phyloP scores from a whole-genome alignment of 148 eudicot species.

The Persicaria maculosa region DNA sequence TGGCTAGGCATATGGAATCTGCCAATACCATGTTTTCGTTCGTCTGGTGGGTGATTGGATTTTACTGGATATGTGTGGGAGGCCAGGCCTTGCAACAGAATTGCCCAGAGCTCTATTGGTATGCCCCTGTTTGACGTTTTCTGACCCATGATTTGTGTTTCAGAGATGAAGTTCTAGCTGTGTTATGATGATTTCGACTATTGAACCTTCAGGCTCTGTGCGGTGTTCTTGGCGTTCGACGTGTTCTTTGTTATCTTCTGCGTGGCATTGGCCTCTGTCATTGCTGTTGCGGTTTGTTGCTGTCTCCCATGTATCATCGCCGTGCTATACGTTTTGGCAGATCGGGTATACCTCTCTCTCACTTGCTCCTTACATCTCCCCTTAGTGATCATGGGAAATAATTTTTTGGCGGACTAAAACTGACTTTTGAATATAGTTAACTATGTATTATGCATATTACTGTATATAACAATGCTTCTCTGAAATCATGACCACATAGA shows the following conservation, averaged over 20 bases:
- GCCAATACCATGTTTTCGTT: slow-evolving; percentile 79
- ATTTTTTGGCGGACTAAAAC: not conserved
- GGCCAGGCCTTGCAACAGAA: slow-evolving; percentile 47
- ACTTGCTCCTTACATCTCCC: not conserved
- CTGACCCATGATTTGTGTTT: not conserved
- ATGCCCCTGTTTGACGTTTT: slow-evolving; percentile 12
- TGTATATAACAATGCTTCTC: not conserved
- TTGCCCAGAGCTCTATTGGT: slow-evolving; percentile 66
- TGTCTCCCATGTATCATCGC: slow-evolving; percentile 76
- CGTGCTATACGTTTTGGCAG: slow-evolving; percentile 56
- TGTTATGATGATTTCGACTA: not conserved
- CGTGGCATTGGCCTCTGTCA: slow-evolving; percentile 60
- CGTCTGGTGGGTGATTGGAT: slow-evolving; percentile 70
- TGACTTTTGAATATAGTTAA: not conserved
- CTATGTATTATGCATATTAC: not conserved
- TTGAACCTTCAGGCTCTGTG: slow-evolving; percentile 47
- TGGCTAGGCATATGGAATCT: slow-evolving; percentile 55
- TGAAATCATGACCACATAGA: not conserved
- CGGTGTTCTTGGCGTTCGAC: slow-evolving; percentile 60
- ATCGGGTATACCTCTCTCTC: slow-evolving; percentile 36
- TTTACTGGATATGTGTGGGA: slow-evolving; percentile 60
- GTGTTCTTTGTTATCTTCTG: slow-evolving; percentile 67
- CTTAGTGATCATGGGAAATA: not conserved
- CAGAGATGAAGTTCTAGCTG: not conserved
- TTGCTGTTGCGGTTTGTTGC: slow-evolving; percentile 68